A percentile compares a stretch with the other conserved stretches of the same genome.
phyloP scores from a whole-genome alignment of 306 rosid species.

The Cucurbita maxima region DNA sequence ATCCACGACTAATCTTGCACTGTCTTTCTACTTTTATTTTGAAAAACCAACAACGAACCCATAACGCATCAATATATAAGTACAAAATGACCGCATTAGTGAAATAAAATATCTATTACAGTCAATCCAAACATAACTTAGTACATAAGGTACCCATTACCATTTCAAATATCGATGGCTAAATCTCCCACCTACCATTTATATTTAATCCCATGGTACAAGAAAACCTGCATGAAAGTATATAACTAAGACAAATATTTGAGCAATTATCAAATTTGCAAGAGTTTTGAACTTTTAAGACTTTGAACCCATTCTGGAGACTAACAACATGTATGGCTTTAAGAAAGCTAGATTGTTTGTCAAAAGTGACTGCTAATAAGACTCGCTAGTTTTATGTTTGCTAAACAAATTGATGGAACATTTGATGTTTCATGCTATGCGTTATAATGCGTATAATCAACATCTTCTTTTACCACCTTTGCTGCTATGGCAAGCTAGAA shows the following conservation, averaged over 20 bases:
- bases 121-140: not conserved
- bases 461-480: not conserved
- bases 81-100: no score
- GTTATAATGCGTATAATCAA: not conserved
- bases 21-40: not conserved
- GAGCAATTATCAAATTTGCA: not conserved
- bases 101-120: not conserved
- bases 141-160: not conserved
- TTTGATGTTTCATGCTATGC: not conserved
- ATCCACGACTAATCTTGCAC: not conserved
- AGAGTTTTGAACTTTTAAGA: not conserved
- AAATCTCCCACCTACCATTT: not conserved
- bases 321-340: not conserved
- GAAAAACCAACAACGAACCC: not conserved
- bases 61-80: not conserved
- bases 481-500: slow-evolving; percentile 7
- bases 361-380: slow-evolving; percentile 1
- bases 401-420: slow-evolving; percentile 6
- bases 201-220: not conserved
- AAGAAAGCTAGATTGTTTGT: not conserved
- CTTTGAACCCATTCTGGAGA: not conserved
- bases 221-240: not conserved
- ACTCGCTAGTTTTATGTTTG: not conserved
- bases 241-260: not conserved
- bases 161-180: not conserved